phyloP scores from a whole-genome alignment of 352 stramenopile species.

The Albugo laibachii region DNA sequence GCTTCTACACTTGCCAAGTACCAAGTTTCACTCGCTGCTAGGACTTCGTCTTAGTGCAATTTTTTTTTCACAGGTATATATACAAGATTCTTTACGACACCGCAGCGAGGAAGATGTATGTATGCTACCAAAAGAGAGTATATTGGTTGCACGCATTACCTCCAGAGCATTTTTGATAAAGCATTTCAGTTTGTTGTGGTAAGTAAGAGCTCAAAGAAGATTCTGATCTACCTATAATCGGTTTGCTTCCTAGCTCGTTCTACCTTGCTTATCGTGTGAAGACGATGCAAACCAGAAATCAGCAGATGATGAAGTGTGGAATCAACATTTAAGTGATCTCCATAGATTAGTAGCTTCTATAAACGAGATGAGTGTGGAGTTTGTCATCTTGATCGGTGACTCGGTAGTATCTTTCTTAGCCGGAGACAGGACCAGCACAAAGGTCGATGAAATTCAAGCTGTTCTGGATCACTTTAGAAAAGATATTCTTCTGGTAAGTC shows the following conservation, averaged over 20 bases:
- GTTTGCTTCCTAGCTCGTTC: background rate
- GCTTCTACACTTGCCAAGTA: slow-evolving; percentile 40
- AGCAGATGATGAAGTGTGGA: slow-evolving; percentile 24
- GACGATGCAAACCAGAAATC: slow-evolving; percentile 9
- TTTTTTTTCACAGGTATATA: slow-evolving; percentile 27
- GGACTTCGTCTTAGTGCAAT: background rate
- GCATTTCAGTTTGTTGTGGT: slow-evolving; percentile 52
- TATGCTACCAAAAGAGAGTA: slow-evolving; percentile 35
- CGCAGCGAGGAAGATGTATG: slow-evolving; percentile 24
- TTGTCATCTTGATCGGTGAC: slow-evolving; percentile 47
- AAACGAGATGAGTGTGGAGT: slow-evolving; percentile 28
- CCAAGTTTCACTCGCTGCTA: slow-evolving; percentile 1
- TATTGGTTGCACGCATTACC: slow-evolving; percentile 32
- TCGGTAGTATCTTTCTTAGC: slow-evolving; percentile 21
- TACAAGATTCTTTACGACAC: slow-evolving; percentile 38
- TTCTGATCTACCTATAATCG: background rate
- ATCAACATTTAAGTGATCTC: slow-evolving; percentile 20
- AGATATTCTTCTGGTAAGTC: slow-evolving; percentile 32
- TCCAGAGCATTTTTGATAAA: slow-evolving; percentile 61
- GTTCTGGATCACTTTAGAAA: slow-evolving; percentile 37
- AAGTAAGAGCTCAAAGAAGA: background rate
- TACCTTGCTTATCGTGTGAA: background rate
- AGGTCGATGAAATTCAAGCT: slow-evolving; percentile 32
- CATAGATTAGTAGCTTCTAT: slow-evolving; percentile 19
- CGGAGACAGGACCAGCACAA: slow-evolving; percentile 17